phyloP scores from a whole-genome alignment of 1,284 basidiomycete species.

The Sanghuangporus sanghuang region DNA sequence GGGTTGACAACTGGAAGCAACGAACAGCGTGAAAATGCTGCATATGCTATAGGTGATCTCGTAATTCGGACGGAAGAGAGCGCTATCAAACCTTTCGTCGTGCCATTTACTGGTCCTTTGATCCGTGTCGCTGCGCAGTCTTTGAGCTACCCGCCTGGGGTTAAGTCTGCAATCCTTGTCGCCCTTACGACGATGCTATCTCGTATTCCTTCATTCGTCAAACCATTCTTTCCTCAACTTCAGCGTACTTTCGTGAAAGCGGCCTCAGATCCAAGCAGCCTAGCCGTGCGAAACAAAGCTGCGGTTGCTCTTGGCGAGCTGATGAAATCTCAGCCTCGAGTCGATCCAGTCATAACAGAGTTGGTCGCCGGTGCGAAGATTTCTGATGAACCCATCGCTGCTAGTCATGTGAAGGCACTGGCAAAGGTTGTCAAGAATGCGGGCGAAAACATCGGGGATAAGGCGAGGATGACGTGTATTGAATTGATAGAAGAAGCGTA shows the following conservation, averaged over 20 bases:
- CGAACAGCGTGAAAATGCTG: slow-evolving; percentile 88
- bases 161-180: slow-evolving; percentile 84
- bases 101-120: slow-evolving; percentile 93
- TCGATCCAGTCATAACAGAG: slow-evolving; percentile 87
- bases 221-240: slow-evolving; percentile 97
- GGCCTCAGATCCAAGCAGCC: slow-evolving; percentile 74
- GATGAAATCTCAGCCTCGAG: slow-evolving; percentile 85
- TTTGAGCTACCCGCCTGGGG: slow-evolving; percentile 82
- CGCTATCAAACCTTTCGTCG: slow-evolving; percentile 94
- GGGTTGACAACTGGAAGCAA: slow-evolving; percentile 80
- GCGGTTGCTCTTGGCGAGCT: slow-evolving; percentile 85
- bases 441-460: slow-evolving; percentile 71
- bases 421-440: slow-evolving; percentile 75
- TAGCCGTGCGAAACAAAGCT: slow-evolving; percentile 78
- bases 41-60: slow-evolving; percentile 91
- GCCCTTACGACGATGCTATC: slow-evolving; percentile 81
- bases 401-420: slow-evolving; percentile 73
- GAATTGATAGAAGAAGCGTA: slow-evolving; percentile 82
- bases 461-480: slow-evolving; percentile 64
- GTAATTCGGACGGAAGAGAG: slow-evolving; percentile 86
- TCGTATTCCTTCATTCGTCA: slow-evolving; percentile 84
- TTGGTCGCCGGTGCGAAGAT: slow-evolving; percentile 66
- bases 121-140: slow-evolving; percentile 91
- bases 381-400: slow-evolving; percentile 71
- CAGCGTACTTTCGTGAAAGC: slow-evolving; percentile 98